Percentiles rank a stretch among this genome's conserved stretches.
Evolutionary conservation across 805 yeast genomes (phyloP).

Genomic region (Zygosaccharomyces lentus): DNA sequence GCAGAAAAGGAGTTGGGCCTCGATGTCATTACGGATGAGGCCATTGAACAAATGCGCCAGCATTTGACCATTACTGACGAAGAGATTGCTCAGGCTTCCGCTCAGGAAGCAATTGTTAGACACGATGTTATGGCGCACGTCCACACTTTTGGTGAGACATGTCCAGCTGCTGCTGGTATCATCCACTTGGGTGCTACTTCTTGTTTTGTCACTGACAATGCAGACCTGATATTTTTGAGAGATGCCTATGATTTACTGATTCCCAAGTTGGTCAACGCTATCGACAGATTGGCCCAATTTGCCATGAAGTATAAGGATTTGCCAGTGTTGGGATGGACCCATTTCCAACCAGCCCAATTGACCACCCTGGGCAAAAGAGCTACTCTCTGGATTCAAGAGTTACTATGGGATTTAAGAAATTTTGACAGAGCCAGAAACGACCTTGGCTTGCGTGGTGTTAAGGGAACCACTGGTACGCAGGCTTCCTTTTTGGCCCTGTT

Average conservation of each 20-base stretch:
- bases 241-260: conserved; percentile 92
- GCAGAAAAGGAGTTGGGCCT: conserved; percentile 94
- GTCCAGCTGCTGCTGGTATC: conserved; percentile 96
- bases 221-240: conserved; percentile 92
- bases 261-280: conserved; percentile 94
- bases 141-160: conserved; percentile 85
- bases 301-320: conserved; percentile 90
- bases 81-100: conserved; percentile 82
- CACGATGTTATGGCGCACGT: conserved; percentile 99
- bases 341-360: conserved; percentile 98
- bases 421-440: conserved; percentile 94
- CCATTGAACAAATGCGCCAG: conserved; percentile 75
- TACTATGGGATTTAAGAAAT: conserved; percentile 96
- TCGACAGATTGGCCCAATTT: conserved; percentile 80
- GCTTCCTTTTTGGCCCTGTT: conserved; percentile 91
- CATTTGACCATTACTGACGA: conserved; percentile 85
- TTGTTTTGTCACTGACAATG: conserved; percentile 96
- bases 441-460: conserved; percentile 94
- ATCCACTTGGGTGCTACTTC: conserved; percentile 98
- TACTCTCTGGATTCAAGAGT: conserved; percentile 95
- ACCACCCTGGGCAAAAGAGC: conserved; percentile 99
- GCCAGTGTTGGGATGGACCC: conserved; percentile 99
- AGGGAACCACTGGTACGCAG: conserved; percentile 99
- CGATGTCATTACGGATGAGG: conserved; percentile 80
- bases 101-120: conserved; percentile 95